Evolutionary conservation across 495 filamentous ascomycete genomes (phyloP), one percentile per base, ranked within the genome.

Genomic region (Penicillium daleae): DNA sequence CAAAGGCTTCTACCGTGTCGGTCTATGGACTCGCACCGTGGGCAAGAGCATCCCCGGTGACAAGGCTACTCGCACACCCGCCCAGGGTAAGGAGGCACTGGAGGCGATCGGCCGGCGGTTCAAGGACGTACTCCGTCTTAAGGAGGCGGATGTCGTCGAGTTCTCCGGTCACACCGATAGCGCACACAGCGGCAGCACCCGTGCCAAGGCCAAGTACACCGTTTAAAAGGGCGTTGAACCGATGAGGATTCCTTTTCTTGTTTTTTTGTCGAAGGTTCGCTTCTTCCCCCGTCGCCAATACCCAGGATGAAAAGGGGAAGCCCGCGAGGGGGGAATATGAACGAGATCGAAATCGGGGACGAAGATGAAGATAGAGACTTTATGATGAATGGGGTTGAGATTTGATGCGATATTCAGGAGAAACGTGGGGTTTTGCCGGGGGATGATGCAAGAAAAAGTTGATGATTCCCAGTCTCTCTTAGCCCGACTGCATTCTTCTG

Each of bases 141-240:
- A 88, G 56, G 76, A 87, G 46, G 80, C 77, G 61, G 95, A 98
- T 71, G 68, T 77, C 54, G 87, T 97, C 52, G 95, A 99, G 80
- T 99, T 98, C 82, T 93, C 92, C 4, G 95, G 96, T 37, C 95
- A 99, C 78, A 97, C 93, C 10, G 95, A 99, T 61, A 90, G 87
- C 66, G 93, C 95, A 49, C 91, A 96, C 73, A 88, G 87, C 58
- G 95, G 95, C 56, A 97, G 93, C 80, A 96, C 90, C 13, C 87
- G 96, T 61, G 95, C 95, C 32, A 97, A 95, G 83, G 91, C 96
- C 59, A 99, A 97, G 83, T 91, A 91, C 72, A 83, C 84, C 24
- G 94, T 91, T 64, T 99, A 87, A 73, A 55, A 9, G n/a, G 2
- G 24, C 49, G 49, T 52, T 8, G 49, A 2, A 29, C 10, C 10